These are phyloP conservation scores for Puya raimondii DNA, from an alignment of 176 grass and related monocot species.

Conservation along the genomic window DNA sequence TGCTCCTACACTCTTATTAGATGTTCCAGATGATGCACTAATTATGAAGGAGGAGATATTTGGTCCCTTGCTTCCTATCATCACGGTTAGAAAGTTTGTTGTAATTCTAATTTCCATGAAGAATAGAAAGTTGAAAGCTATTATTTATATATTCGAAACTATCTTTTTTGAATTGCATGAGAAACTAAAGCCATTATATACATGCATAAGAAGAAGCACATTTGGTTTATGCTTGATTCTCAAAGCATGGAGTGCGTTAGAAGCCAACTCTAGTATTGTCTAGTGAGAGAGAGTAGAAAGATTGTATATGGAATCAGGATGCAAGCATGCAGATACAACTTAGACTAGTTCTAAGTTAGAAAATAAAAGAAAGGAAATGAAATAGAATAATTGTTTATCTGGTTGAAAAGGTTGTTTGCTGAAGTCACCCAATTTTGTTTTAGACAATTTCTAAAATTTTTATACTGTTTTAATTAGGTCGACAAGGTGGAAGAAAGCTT, in stretches of 20 bases:
- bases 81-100: conserved; percentile 48
- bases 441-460: not conserved
- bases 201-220: too few species aligned
- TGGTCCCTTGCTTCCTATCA: conserved; percentile 72
- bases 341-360: too few species aligned
- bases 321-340: too few species aligned
- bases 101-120: too few species aligned
- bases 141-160: not conserved
- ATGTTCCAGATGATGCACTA: conserved; percentile 57
- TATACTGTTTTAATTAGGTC: conserved; percentile 31
- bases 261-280: not conserved
- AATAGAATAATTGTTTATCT: too few species aligned
- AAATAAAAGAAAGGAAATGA: too few species aligned
- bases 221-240: not conserved
- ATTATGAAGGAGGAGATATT: conserved; percentile 77
- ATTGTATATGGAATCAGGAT: too few species aligned
- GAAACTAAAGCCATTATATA: not conserved
- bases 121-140: not conserved
- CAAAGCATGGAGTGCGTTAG: not conserved
- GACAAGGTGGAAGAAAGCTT: conserved; percentile 76
- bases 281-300: too few species aligned
- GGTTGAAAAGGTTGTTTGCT: not conserved
- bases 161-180: not conserved
- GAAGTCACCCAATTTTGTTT: not conserved
- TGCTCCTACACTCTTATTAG: conserved; percentile 57